Conservation (phyloP, 2,329 filamentous ascomycete genomes). For the Stagonosporopsis rhizophila region DNA sequence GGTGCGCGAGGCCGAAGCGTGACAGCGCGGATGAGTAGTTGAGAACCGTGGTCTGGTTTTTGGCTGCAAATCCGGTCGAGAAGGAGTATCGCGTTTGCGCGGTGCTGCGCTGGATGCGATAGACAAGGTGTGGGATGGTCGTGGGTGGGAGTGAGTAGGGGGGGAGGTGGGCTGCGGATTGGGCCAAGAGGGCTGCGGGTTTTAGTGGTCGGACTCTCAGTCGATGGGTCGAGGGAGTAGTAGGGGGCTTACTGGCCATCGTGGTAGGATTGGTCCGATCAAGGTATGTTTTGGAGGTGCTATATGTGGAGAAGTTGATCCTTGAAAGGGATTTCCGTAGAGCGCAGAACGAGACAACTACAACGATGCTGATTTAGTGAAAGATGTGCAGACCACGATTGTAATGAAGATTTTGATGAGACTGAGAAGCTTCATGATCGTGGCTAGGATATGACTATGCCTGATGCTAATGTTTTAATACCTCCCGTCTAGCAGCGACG, state of each 20-base stretch:
- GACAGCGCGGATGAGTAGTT: slow-evolving; percentile 31
- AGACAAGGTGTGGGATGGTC: slow-evolving; percentile 37
- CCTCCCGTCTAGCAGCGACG: background rate
- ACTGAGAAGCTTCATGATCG: background rate
- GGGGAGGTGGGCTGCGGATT: slow-evolving; percentile 6
- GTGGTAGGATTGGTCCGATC: background rate
- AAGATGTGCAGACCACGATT: background rate
- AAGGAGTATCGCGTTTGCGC: slow-evolving; percentile 44
- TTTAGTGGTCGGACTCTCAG: background rate
- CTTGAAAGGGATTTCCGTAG: too few species aligned
- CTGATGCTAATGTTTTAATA: background rate
- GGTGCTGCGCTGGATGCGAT: slow-evolving; percentile 38
- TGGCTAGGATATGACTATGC: background rate
- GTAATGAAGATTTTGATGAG: background rate
- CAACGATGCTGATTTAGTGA: background rate
- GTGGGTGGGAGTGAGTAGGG: slow-evolving; percentile 24
- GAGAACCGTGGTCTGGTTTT: slow-evolving; percentile 47
- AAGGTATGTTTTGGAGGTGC: background rate
- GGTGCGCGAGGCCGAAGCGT: slow-evolving; percentile 40
- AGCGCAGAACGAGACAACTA: too few species aligned
- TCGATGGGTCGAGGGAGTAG: background rate
- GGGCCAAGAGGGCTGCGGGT: slow-evolving; percentile 20
- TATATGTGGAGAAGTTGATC: background rate
- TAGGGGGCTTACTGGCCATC: slow-evolving; percentile 25
- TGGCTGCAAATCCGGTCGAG: slow-evolving; percentile 40